Base-by-base conservation (phyloP, 495 filamentous ascomycete genomes). In the Friedmanniomyces endolithicus region DNA sequence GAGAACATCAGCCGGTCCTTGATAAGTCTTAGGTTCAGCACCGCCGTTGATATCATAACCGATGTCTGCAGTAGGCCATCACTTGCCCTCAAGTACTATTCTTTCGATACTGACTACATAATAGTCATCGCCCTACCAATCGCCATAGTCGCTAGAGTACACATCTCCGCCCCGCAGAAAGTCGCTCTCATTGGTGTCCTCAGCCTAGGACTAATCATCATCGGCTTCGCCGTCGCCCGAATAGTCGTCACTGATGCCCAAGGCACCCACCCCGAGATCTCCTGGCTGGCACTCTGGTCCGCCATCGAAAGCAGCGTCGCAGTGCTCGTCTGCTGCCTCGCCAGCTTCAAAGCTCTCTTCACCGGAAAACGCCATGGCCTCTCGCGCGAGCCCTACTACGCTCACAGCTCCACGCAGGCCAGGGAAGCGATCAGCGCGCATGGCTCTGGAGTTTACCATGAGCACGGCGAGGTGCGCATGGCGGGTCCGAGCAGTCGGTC, bases 221-320 rank as follows among this genome's bases (percentile, higher is more conserved):
- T 31, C 27, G 27, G 27, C 27, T 31, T 31, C 27, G 27, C 27
- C 27, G 27, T 31, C 27, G 27, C 27, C 27, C 27, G 27, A 3
- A 31, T 31, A 3, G 27, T 31, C 27, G 27, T 31, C 3, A 31
- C 27, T 25, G 53, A 57, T 25, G 44, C 40, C 22, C 17, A 25
- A 19, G 45, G 34, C 27, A 50, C 37, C 4, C 48, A 56, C 33
- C 52, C 57, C 1, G 60, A 63, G 25, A 29, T 49, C 17, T 57
- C 58, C 24, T 63, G 60, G 60, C 52, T 63, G 1, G 57, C 51
- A 29, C 48, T 63, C 8, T 62, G 59, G 62, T 59, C 47, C 14
- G 33, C 53, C 29, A 62, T 60, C 29, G 59, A 64, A 46, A 47
- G 56, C 3, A 56, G 53, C 17, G 52, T 64, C 9, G 62, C 62